These are phyloP conservation scores for Clonostachys solani DNA, from an alignment of 2,329 filamentous ascomycete species.

Conservation along the genomic window DNA sequence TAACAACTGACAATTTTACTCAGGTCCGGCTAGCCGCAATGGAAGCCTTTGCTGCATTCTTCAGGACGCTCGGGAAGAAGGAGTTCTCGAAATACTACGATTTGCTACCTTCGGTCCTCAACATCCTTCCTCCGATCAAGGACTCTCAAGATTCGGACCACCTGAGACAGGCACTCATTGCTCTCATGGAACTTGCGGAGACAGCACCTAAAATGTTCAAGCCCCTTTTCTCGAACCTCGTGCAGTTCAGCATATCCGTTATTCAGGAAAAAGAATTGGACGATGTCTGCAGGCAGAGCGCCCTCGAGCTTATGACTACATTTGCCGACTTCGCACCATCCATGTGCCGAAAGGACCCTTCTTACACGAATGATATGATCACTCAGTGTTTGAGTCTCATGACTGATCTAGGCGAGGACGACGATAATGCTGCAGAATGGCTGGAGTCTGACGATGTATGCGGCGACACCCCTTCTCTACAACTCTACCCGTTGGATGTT, in stretches of 20 bases:
- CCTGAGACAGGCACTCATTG: conserved; percentile 82
- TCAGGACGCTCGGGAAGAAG: conserved; percentile 86
- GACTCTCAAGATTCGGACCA: conserved; percentile 87
- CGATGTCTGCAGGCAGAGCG: conserved; percentile 88
- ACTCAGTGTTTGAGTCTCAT: conserved; percentile 96
- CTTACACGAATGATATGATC: conserved; percentile 94
- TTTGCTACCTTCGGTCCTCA: conserved; percentile 86
- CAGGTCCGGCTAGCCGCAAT: conserved; percentile 89
- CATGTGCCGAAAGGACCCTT: conserved; percentile 92
- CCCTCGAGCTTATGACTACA: conserved; percentile 93
- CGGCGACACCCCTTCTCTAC: conserved; percentile 7
- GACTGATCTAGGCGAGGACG: conserved; percentile 93
- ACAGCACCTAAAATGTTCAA: conserved; percentile 98
- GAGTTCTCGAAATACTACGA: conserved; percentile 82
- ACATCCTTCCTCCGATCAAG: conserved; percentile 91
- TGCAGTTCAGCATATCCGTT: conserved; percentile 88
- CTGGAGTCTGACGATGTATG: conserved; percentile 83
- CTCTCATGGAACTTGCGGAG: conserved; percentile 92
- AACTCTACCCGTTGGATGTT: not conserved
- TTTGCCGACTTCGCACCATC: conserved; percentile 93
- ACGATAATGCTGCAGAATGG: conserved; percentile 94
- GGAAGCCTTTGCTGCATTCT: conserved; percentile 96
- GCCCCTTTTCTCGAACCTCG: conserved; percentile 84
- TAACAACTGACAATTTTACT: conserved; percentile 2
- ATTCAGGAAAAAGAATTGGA: conserved; percentile 94